phyloP scores from a whole-genome alignment of 768 basidiomycete species.

The Phylloporus sp. region DNA sequence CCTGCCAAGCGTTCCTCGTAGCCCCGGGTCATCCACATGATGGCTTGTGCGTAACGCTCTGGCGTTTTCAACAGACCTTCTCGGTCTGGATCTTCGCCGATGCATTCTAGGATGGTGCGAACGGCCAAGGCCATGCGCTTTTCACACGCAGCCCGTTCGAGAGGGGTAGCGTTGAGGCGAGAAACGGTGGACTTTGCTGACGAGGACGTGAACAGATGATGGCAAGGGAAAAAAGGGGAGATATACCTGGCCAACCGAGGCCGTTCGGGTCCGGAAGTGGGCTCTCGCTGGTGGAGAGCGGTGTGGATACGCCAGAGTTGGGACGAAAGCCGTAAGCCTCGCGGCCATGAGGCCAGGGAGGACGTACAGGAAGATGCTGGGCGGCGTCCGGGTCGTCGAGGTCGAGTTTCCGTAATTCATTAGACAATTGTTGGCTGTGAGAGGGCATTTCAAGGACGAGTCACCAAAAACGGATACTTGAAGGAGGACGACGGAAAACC shows the following conservation, averaged over 20 bases:
- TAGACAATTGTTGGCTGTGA: conserved; percentile 39
- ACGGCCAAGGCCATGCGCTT: conserved; percentile 78
- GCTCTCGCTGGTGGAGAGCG: conserved; percentile 36
- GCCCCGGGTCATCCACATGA: conserved; percentile 99
- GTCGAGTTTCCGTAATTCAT: conserved; percentile 46
- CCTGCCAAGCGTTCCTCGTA: conserved; percentile 95
- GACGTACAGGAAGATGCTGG: conserved; percentile 15
- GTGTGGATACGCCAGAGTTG: conserved; percentile 63
- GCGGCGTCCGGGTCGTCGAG: conserved; percentile 23
- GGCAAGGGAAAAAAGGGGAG: conserved; percentile 6
- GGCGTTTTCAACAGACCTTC: conserved; percentile 92
- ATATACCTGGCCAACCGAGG: conserved; percentile 86
- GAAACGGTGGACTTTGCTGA: conserved; percentile 86
- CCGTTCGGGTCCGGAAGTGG: conserved; percentile 58
- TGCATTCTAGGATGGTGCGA: conserved; percentile 90
- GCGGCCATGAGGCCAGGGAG: conserved; percentile 37
- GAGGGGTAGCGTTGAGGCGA: conserved; percentile 74
- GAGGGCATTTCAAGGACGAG: conserved; percentile 19
- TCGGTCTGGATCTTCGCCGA: conserved; percentile 95
- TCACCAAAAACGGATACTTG: conserved; percentile 21
- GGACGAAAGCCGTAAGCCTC: conserved; percentile 84
- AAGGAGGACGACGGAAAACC: conserved; percentile 18
- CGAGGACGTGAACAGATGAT: conserved; percentile 6
- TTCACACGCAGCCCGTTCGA: conserved; percentile 67
- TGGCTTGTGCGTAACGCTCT: conserved; percentile 91